Conservation (phyloP, 768 basidiomycete species). For the Leucosporidium scottii region DNA sequence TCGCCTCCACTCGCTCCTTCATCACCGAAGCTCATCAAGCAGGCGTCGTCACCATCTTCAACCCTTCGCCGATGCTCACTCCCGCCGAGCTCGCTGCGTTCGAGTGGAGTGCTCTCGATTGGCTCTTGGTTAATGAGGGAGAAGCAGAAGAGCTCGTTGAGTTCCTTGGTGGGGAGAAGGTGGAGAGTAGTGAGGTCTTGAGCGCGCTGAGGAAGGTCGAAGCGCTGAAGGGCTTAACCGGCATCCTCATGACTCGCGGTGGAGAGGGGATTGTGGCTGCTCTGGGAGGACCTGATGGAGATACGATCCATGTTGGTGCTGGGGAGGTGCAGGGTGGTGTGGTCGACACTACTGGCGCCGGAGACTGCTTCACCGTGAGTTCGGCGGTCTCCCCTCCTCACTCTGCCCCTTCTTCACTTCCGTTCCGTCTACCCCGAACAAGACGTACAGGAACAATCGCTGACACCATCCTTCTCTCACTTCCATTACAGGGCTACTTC, state of each 20-base stretch:
- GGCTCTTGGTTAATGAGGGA: conserved; percentile 46
- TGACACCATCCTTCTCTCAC: not conserved
- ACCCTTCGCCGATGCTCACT: conserved; percentile 46
- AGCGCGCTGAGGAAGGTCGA: not conserved
- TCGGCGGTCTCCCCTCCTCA: not conserved
- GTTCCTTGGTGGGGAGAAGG: not conserved
- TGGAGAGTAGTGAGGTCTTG: not conserved
- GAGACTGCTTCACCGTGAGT: conserved; percentile 38
- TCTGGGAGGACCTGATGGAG: not conserved
- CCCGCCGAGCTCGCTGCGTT: conserved; percentile 38
- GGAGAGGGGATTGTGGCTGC: conserved; percentile 14
- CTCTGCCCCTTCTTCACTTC: no score
- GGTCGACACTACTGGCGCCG: conserved; percentile 39
- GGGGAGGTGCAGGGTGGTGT: conserved; percentile 18
- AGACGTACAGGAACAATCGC: not conserved
- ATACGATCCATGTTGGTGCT: not conserved
- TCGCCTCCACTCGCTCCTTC: conserved; percentile 37
- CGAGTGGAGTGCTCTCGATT: conserved; percentile 41
- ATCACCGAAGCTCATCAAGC: conserved; percentile 29
- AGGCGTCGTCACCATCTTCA: conserved; percentile 42
- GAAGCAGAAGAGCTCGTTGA: conserved; percentile 39
- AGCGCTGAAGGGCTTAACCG: not conserved
- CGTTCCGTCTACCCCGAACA: not conserved
- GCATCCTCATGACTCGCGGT: conserved; percentile 31
- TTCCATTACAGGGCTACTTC: conserved; percentile 25